Base-by-base conservation (phyloP, 768 basidiomycete species). In the Agrocybe pediades region DNA sequence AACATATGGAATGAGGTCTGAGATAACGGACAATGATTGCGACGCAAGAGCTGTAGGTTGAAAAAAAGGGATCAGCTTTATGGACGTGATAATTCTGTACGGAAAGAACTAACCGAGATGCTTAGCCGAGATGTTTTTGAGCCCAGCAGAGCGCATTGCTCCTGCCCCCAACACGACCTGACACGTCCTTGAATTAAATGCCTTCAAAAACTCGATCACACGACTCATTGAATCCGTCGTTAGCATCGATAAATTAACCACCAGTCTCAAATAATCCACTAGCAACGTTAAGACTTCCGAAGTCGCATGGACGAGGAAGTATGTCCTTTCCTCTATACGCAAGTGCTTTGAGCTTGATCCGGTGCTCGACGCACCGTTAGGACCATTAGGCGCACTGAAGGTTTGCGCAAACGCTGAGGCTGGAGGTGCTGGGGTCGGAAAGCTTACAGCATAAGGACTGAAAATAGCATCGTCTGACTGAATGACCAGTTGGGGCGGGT, bases 81-180 rank as follows among this genome's bases (percentile, higher is more conserved):
- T 21, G 23, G 16, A 40, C 23, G 50, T 19, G 9, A 33, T 26
- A 47, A 30, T 39, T 41, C 27, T 19, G 30, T 27, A 40, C 2
- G 47, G 21, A 46, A 29, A 46, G 16, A 48, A 54, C 55, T 65
- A 82, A 56, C 94, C 95, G 20, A 99, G 80, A 75, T 99, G 96
- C 69, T 94, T 97, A 36, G 97, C 97, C 0, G 97, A 98, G 66
- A 99, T 99, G 67, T 98, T 96, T 72, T 92, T 98, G 63, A 99
- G 72, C 6, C 97, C 97, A 17, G 97, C 97, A 16, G 92, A 95
- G 40, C 95, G 81, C 95, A 98, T 98, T n/a, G 97, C 97, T 13
- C 97, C 97, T 8, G 97, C 97, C 2, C 97, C 97, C 8, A 99
- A 78, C 0, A 99, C 97, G 41, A 98, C 95, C 68, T 98, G 97